Percentiles rank a stretch among this genome's conserved stretches.
These are phyloP conservation scores for Limonomyces culmigenus DNA, from an alignment of 1,284 basidiomycete species.

Conservation along the genomic window DNA sequence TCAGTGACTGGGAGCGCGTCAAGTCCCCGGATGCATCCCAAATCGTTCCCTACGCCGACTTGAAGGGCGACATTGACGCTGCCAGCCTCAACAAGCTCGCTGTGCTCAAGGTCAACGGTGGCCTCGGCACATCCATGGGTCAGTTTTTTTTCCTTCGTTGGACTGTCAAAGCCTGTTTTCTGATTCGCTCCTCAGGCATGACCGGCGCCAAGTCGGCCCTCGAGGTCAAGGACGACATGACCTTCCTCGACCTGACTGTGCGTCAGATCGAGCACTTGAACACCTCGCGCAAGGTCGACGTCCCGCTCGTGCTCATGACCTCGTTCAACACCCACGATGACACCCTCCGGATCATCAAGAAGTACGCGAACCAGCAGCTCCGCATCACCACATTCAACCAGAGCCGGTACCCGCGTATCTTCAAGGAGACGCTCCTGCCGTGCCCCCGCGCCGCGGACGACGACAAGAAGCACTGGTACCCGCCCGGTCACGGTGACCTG, in stretches of 20 bases:
- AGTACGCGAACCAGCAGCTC: conserved; percentile 97
- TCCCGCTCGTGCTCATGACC: conserved; percentile 98
- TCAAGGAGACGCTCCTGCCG: conserved; percentile 87
- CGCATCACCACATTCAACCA: conserved; percentile 96
- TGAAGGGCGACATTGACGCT: conserved; percentile 44
- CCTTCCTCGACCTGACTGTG: conserved; percentile 94
- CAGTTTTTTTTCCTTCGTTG: conserved; percentile 9
- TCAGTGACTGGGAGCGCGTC: conserved; percentile 94
- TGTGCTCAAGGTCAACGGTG: conserved; percentile 98
- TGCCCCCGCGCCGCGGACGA: conserved; percentile 75
- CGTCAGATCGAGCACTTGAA: conserved; percentile 90
- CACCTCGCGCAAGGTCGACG: conserved; percentile 59
- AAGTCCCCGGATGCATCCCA: conserved; percentile 88
- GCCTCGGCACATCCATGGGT: conserved; percentile 96
- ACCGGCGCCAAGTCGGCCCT: conserved; percentile 86
- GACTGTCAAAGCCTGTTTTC: not conserved
- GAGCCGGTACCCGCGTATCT: conserved; percentile 94
- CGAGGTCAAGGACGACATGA: conserved; percentile 96
- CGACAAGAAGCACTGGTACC: conserved; percentile 97
- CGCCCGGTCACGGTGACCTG: conserved; percentile 96
- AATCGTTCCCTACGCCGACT: conserved; percentile 76
- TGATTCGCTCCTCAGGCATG: conserved; percentile 39
- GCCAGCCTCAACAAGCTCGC: conserved; percentile 85
- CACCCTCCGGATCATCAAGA: conserved; percentile 96
- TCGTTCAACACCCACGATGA: conserved; percentile 99